These are phyloP conservation scores for Nymphaea thermarum DNA, from an alignment of 164 flowering plant genomes.

Conservation along the genomic window DNA sequence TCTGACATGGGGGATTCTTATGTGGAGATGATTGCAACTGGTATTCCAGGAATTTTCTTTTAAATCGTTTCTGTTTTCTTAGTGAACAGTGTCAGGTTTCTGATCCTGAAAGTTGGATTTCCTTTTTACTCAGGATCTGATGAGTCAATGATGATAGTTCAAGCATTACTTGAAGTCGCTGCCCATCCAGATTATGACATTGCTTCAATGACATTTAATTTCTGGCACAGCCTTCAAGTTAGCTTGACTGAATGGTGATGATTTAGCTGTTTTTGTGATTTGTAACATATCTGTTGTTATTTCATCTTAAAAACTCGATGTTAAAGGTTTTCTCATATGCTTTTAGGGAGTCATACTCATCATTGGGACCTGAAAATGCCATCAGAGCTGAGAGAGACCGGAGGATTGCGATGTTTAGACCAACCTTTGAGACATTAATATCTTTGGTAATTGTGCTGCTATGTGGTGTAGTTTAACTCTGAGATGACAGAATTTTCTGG, in stretches of 20 bases:
- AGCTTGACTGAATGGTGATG: constrained; percentile 68
- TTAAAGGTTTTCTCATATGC: background rate
- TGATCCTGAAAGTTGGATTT: background rate
- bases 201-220: constrained; percentile 96
- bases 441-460: constrained; percentile 56
- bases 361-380: constrained; percentile 53
- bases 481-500: no score
- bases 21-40: constrained; percentile 90
- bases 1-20: constrained; percentile 99
- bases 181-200: constrained; percentile 91
- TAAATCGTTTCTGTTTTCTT: no score
- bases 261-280: constrained; percentile 2
- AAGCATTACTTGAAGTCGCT: constrained; percentile 83
- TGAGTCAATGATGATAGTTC: constrained; percentile 73
- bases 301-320: background rate
- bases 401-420: constrained; percentile 58
- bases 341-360: constrained; percentile 55
- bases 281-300: constrained; percentile 4
- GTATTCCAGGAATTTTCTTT: constrained; percentile 20
- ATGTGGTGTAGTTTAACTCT: no score
- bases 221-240: constrained; percentile 95
- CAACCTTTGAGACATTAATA: constrained; percentile 78
- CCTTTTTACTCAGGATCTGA: constrained; percentile 46
- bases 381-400: constrained; percentile 75
- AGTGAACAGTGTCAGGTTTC: background rate